A percentile compares a stretch with the other conserved stretches of the same genome.
phyloP scores from a whole-genome alignment of 2,329 filamentous ascomycete species.

The Clathrospora elynae region DNA sequence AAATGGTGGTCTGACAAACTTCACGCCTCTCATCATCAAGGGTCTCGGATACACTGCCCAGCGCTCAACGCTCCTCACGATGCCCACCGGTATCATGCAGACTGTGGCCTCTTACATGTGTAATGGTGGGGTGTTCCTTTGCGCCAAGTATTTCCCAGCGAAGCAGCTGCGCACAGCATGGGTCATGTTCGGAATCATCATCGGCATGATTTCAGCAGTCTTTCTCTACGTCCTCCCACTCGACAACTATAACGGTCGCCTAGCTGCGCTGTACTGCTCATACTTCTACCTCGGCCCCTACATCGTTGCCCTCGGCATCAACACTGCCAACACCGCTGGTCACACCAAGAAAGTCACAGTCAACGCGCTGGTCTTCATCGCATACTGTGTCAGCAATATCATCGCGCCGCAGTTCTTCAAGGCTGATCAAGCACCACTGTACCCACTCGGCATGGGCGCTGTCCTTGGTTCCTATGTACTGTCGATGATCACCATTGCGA shows the following conservation, averaged over 20 bases:
- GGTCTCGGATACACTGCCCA: constrained; percentile 46
- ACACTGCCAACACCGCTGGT: constrained; percentile 30
- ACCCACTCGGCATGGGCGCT: constrained; percentile 40
- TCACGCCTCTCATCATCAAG: constrained; percentile 33
- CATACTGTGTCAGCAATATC: constrained; percentile 51
- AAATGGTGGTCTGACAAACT: constrained; percentile 47
- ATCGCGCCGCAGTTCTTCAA: constrained; percentile 51
- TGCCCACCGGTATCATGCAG: constrained; percentile 40
- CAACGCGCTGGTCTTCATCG: constrained; percentile 46
- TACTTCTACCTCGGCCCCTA: constrained; percentile 27
- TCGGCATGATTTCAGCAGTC: constrained; percentile 30
- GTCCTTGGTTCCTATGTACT: constrained; percentile 23
- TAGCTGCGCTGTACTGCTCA: constrained; percentile 40
- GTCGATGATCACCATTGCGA: constrained; percentile 34
- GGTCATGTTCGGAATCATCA: constrained; percentile 37
- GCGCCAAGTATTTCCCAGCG: constrained; percentile 32
- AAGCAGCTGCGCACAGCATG: constrained; percentile 28
- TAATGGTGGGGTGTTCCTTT: constrained; percentile 47
- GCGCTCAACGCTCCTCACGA: constrained; percentile 31
- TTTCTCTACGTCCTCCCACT: constrained; percentile 37
- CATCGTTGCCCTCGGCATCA: constrained; percentile 20
- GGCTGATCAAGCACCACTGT: constrained; percentile 40
- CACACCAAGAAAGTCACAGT: constrained; percentile 48
- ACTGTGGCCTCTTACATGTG: constrained; percentile 46
- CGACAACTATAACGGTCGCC: constrained; percentile 29